Evolutionary conservation across 495 filamentous ascomycete species (phyloP).

Genomic region (Xylaria bambusicola): DNA sequence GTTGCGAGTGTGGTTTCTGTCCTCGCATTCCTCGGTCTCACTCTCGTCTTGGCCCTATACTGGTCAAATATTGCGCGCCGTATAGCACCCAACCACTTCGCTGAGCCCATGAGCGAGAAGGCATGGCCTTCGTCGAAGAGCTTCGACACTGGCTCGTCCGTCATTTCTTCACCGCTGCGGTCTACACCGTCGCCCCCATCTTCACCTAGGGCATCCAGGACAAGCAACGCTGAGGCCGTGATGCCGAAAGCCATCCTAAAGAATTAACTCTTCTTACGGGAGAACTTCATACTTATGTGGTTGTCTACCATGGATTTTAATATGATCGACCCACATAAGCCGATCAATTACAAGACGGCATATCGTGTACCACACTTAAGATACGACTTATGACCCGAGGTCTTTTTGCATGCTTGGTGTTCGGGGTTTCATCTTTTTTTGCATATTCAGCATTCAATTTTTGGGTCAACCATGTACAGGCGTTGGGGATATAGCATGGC

Average conservation of each 20-base stretch:
- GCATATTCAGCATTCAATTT: conserved; percentile 7
- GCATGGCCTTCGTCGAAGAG: conserved; percentile 28
- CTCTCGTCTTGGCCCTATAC: conserved; percentile 29
- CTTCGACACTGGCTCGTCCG: conserved; percentile 15
- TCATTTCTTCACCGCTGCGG: not conserved
- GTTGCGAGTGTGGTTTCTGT: conserved; percentile 25
- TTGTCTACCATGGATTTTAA: not conserved
- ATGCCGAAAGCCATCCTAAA: conserved; percentile 15
- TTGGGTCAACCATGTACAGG: not conserved
- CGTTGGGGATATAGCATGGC: conserved; percentile 2
- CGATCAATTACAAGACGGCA: not conserved
- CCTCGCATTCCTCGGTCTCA: conserved; percentile 15
- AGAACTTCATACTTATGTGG: not conserved
- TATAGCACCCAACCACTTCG: conserved; percentile 22
- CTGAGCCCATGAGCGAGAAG: conserved; percentile 23
- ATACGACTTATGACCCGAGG: not conserved
- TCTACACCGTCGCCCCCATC: conserved; percentile 10
- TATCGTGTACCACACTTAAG: not conserved
- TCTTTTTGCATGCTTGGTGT: conserved; percentile 13
- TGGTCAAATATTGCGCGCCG: conserved; percentile 30
- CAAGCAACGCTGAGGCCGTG: conserved; percentile 18
- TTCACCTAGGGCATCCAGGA: conserved; percentile 28
- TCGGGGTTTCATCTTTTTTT: not conserved
- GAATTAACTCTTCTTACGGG: not conserved
- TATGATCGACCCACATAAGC: not conserved